phyloP scores from a whole-genome alignment of 495 filamentous ascomycete species.

The Talaromyces liani region DNA sequence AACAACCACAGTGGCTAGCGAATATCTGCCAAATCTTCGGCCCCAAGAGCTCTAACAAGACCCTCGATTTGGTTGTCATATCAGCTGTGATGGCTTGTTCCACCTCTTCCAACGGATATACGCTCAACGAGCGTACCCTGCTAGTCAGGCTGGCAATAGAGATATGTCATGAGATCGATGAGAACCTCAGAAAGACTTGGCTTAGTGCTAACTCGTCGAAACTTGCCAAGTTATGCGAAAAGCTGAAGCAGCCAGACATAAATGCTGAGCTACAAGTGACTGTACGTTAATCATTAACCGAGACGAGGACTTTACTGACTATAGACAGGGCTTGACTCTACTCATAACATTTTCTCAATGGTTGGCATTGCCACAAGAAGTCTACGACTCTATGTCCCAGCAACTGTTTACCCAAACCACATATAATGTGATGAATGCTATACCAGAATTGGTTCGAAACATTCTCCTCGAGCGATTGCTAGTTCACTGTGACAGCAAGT shows the following conservation, averaged over 20 bases:
- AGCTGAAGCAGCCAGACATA: conserved; percentile 34
- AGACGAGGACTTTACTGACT: conserved; percentile 8
- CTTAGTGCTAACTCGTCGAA: conserved; percentile 30
- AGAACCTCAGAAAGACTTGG: conserved; percentile 36
- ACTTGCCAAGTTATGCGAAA: conserved; percentile 46
- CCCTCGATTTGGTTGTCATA: conserved; percentile 46
- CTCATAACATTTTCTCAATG: conserved; percentile 23
- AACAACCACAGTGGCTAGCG: conserved; percentile 25
- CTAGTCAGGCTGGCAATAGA: conserved; percentile 42
- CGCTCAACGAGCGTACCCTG: conserved; percentile 33
- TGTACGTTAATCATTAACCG: conserved; percentile 21
- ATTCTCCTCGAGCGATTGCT: background rate
- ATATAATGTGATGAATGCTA: background rate
- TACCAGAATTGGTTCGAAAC: background rate
- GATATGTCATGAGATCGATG: conserved; percentile 38
- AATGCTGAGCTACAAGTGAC: conserved; percentile 32
- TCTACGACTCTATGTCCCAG: conserved; percentile 19
- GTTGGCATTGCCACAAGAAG: conserved; percentile 16
- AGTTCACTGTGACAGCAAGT: background rate
- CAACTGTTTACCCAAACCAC: conserved; percentile 19
- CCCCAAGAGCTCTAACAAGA: conserved; percentile 42
- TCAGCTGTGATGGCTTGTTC: conserved; percentile 47
- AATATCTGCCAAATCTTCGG: conserved; percentile 43
- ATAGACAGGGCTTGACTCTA: conserved; percentile 29
- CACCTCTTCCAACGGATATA: conserved; percentile 26